Conservation (phyloP, 1,284 basidiomycete species). For the Hemileia vastatrix region DNA sequence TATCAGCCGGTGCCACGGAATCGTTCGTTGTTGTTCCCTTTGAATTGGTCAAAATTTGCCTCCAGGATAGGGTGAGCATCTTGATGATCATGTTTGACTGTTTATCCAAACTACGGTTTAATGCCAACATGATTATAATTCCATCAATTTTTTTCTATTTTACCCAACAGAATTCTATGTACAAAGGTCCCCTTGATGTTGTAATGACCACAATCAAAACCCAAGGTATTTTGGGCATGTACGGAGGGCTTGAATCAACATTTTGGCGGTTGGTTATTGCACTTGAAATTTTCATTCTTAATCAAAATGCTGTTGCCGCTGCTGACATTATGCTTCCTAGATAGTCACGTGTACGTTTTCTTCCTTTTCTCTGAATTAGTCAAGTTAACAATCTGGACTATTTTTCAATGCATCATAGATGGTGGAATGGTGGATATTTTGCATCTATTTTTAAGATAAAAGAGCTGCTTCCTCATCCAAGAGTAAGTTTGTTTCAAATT, state of each 20-base stretch:
- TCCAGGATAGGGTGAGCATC: conserved; percentile 83
- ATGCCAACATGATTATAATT: background rate
- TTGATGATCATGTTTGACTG: conserved; percentile 45
- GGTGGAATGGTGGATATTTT: conserved; percentile 78
- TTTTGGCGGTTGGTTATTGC: conserved; percentile 66
- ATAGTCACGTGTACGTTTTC: conserved; percentile 16
- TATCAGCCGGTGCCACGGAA: conserved; percentile 89
- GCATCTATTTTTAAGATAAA: conserved; percentile 38
- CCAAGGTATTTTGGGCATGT: conserved; percentile 73
- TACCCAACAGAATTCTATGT: conserved; percentile 30
- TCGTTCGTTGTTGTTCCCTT: conserved; percentile 77
- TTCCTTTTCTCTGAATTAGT: background rate
- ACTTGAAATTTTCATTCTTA: background rate
- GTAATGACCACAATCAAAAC: conserved; percentile 65
- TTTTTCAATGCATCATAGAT: too few species aligned
- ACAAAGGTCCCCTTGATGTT: conserved; percentile 79
- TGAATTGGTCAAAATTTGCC: conserved; percentile 77
- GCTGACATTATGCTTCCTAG: background rate
- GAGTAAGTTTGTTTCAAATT: conserved; percentile 5
- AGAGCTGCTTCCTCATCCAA: conserved; percentile 18
- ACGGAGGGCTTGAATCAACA: conserved; percentile 86
- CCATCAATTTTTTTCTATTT: conserved; percentile 20
- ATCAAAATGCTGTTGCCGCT: background rate
- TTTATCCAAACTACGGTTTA: background rate
- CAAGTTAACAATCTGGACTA: too few species aligned